Percentiles rank a stretch among this genome's conserved stretches.
phyloP scores from a whole-genome alignment of 108 stramenopile genomes.

The Cyclotella baltica region DNA sequence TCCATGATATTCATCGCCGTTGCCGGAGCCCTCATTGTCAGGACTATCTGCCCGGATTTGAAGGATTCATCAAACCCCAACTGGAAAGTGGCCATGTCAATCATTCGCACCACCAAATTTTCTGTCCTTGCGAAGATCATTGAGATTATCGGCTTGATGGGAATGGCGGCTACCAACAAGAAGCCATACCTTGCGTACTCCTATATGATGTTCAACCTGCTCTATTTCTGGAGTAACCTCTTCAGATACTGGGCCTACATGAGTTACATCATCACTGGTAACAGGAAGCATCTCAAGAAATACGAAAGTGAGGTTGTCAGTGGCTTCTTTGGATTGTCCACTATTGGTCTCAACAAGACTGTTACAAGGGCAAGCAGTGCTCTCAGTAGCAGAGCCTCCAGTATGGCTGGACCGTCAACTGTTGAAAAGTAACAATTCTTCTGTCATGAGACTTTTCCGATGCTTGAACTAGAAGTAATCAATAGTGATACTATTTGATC shows the following conservation, averaged over 20 bases:
- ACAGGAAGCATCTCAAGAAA: constrained; percentile 52
- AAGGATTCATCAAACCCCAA: constrained; percentile 51
- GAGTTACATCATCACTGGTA: constrained; percentile 47
- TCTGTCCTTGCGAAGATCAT: constrained; percentile 18
- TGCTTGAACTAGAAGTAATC: no score
- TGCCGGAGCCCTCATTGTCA: constrained; percentile 40
- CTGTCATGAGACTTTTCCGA: no score
- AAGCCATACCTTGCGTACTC: constrained; percentile 27
- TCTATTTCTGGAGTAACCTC: constrained; percentile 24
- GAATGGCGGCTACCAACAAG: constrained; percentile 20
- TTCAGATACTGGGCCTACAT: constrained; percentile 47
- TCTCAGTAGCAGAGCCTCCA: neutral
- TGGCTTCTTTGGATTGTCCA: constrained; percentile 52
- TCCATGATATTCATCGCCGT: constrained; percentile 19
- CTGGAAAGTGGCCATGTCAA: constrained; percentile 45
- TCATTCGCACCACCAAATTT: constrained; percentile 28
- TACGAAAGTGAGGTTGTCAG: constrained; percentile 31
- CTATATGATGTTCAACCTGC: constrained; percentile 33
- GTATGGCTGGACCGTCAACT: constrained; percentile 9
- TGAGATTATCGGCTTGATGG: constrained; percentile 37
- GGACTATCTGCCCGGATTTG: constrained; percentile 39
- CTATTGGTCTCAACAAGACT: constrained; percentile 49
- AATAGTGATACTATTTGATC: no score
- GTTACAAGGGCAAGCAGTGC: constrained; percentile 5
- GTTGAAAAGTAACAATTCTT: neutral